Evolutionary conservation across 2,329 filamentous ascomycete genomes (phyloP).

Genomic region (Ophiostoma sp.): DNA sequence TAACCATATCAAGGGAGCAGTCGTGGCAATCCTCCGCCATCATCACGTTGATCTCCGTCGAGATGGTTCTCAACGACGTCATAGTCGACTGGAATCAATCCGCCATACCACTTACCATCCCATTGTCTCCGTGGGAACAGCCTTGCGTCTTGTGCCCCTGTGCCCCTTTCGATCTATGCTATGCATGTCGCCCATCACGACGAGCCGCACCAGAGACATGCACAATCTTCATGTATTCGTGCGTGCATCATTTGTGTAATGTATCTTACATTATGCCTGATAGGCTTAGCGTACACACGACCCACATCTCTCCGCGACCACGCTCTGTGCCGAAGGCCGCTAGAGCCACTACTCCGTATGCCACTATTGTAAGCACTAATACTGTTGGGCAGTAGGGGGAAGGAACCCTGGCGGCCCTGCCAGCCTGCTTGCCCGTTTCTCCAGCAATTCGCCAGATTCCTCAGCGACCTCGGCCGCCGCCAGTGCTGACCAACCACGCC

Average conservation of each 20-base stretch:
- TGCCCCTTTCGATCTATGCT: not conserved
- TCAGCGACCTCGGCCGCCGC: constrained; percentile 5
- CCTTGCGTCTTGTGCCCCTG: not conserved
- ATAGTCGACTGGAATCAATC: not conserved
- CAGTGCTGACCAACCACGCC: not conserved
- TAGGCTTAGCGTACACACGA: not conserved
- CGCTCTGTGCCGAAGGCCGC: constrained; percentile 18
- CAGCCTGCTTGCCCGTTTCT: constrained; percentile 14
- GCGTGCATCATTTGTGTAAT: not conserved
- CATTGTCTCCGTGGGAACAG: constrained; percentile 18
- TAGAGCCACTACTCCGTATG: not conserved
- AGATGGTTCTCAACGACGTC: not conserved
- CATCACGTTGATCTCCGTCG: not conserved
- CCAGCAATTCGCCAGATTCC: constrained; percentile 21
- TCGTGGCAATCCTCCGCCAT: not conserved
- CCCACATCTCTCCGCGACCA: constrained; percentile 16
- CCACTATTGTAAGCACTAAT: not conserved
- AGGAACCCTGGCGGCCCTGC: too few species aligned
- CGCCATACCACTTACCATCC: not conserved
- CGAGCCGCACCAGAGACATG: not conserved
- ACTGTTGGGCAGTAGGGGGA: not conserved
- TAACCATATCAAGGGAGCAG: not conserved
- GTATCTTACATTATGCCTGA: not conserved
- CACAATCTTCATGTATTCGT: not conserved
- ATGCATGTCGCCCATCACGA: not conserved